Conservation (phyloP, 2,329 filamentous ascomycete genomes). For the Nemania bipapillata region DNA sequence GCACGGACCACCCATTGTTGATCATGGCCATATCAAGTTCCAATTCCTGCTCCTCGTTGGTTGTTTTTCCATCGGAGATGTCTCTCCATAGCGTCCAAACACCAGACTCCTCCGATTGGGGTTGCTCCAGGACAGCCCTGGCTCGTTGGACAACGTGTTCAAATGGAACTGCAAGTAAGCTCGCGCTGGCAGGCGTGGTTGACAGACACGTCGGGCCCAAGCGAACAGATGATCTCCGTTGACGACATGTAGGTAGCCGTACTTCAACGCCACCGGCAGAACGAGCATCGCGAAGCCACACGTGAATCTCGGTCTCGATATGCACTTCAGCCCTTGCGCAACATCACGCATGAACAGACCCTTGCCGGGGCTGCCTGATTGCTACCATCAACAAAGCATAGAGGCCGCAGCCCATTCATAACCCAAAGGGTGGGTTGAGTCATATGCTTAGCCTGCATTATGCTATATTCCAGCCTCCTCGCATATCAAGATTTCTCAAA, state of each 20-base stretch:
- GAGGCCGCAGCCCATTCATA: conserved; percentile 7
- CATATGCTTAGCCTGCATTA: conserved; percentile 21
- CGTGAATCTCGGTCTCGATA: conserved; percentile 15
- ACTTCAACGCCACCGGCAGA: conserved; percentile 32
- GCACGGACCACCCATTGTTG: conserved; percentile 30
- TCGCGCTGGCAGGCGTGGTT: conserved; percentile 26
- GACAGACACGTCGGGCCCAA: conserved; percentile 22
- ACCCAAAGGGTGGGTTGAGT: conserved; percentile 16
- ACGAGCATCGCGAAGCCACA: neutral
- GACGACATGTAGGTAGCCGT: conserved; percentile 1
- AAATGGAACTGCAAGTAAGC: conserved; percentile 32
- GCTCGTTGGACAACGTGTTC: conserved; percentile 38
- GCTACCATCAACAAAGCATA: conserved; percentile 20
- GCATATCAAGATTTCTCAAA: conserved; percentile 6
- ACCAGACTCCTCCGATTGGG: conserved; percentile 7
- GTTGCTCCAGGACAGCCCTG: conserved; percentile 31
- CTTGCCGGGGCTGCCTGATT: conserved; percentile 29
- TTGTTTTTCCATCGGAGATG: conserved; percentile 15
- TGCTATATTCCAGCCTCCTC: conserved; percentile 20
- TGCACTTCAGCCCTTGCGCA: conserved; percentile 33
- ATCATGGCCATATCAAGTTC: conserved; percentile 29
- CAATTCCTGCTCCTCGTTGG: conserved; percentile 33
- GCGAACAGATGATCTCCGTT: conserved; percentile 18
- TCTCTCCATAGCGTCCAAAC: conserved; percentile 16
- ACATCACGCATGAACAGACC: conserved; percentile 27